Base-by-base conservation (phyloP, 495 filamentous ascomycete species). In the Pyrenopolyporus hunteri region DNA sequence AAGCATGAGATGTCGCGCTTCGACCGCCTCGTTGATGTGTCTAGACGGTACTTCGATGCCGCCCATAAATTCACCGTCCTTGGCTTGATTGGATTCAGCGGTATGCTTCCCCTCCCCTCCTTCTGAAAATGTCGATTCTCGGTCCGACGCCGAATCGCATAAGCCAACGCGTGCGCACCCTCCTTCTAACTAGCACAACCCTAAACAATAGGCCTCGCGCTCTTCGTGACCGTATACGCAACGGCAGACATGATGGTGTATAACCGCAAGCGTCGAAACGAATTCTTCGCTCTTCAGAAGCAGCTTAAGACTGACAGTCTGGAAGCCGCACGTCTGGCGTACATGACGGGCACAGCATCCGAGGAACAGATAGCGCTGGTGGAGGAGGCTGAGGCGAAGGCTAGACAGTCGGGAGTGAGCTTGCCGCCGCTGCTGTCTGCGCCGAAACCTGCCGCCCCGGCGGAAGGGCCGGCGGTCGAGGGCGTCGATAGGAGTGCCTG, bases 161-260 rank as follows among this genome's bases (percentile, higher is more conserved):
- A n/a, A n/a, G n/a, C n/a, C n/a, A n/a, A n/a, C n/a, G n/a, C n/a
- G n/a, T 31, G 29, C 9, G 7, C 23, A 31, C 2, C 22, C 13
- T n/a, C 17, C 8, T 54, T 49, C 29, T 39, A 47, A 49, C 16
- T 26, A 2, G 20, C 6, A 50, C 49, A 5, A 20, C 19, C 25
- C 37, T 7, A 6, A 40, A 43, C 22, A 49, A 56, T 57, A 93
- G 92, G 86, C 47, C 70, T 96, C 63, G 84, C 86, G 59, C 85
- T 82, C 62, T 82, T 87, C 48, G 82, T 93, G 31, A 91, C 90
- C 16, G 80, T 86, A 52, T 94, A 92, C 77, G 88, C 93, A 5
- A 81, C 92, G 48, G 82, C 83, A 68, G 93, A 96, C 73, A 89
- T 98, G 85, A 84, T 94, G 23, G 72, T 90, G 36, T 89, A 93